Percentiles rank a stretch among this genome's conserved stretches.
Evolutionary conservation across 331 rosid species (phyloP).

Genomic region (Quercus phellos): DNA sequence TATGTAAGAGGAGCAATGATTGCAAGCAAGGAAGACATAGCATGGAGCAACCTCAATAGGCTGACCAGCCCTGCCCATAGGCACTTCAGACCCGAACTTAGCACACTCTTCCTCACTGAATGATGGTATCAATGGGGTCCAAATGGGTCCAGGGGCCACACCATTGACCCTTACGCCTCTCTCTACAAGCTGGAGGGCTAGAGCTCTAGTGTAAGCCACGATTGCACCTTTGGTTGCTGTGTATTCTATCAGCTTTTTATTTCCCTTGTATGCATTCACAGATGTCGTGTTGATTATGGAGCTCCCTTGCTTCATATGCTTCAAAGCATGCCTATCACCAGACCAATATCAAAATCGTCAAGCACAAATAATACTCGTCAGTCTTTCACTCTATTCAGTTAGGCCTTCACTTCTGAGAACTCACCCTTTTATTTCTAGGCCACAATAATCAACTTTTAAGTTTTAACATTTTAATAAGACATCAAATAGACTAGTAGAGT

Average conservation of each 20-base stretch:
- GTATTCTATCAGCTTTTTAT: constrained; percentile 46
- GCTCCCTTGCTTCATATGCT: constrained; percentile 82
- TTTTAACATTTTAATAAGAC: too few species aligned
- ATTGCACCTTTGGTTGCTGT: constrained; percentile 70
- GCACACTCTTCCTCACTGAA: constrained; percentile 37
- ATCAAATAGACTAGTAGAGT: too few species aligned
- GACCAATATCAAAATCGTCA: neutral
- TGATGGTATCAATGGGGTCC: constrained; percentile 66
- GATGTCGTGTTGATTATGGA: constrained; percentile 75
- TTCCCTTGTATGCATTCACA: constrained; percentile 58
- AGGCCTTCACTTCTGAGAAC: too few species aligned
- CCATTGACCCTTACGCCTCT: constrained; percentile 77
- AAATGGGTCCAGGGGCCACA: constrained; percentile 85
- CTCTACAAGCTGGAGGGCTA: constrained; percentile 48
- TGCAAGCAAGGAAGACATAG: constrained; percentile 67
- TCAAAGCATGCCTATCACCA: constrained; percentile 53
- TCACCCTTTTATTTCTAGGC: too few species aligned
- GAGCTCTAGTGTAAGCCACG: constrained; percentile 62
- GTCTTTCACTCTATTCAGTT: too few species aligned
- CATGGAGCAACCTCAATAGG: constrained; percentile 72
- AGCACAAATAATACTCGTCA: neutral
- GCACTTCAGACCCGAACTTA: constrained; percentile 41
- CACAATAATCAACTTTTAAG: too few species aligned
- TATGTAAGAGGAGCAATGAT: constrained; percentile 60
- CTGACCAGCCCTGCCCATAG: constrained; percentile 74